Base-by-base conservation (phyloP, 345 rosid species). In the Dimocarpus longan region DNA sequence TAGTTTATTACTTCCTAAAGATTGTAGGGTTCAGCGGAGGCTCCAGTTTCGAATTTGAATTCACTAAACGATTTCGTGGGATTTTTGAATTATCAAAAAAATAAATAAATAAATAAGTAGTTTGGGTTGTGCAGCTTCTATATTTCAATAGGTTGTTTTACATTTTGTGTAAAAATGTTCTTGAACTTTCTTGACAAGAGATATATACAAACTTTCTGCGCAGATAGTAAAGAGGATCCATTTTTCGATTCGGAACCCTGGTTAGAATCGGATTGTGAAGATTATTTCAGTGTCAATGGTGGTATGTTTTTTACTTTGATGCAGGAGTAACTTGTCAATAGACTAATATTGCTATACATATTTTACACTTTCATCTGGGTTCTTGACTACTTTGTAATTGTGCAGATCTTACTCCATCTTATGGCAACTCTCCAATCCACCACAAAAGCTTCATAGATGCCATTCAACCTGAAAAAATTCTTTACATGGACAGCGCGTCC, bases 191-290 rank as follows among this genome's bases (percentile, higher is more conserved):
- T 16, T 73, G 66, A 40, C 11, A 50, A 40, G 67, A 37, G 18
- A 18, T 7, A 18, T 39, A 10, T 59, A 10, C 60, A 75, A 26
- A 60, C 50, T 10, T 44, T 75, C 18, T 75, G 6, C 81, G 77
- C 84, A 90, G 95, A 86, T 68, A 28, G 37, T 50, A 81, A 66
- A 69, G 86, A 80, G 13, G 92, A 86, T 48, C 78, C 74, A 48
- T 92, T 81, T 78, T 89, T 92, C 42, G 95, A 92, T 74, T 87
- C 95, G 39, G 84, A 87, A 24, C 72, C 88, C 12, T 87, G 91
- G 90, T 46, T 89, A 63, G 95, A 90, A 0, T 92, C 95, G 56
- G 95, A 92, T 57, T 73, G 82, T 70, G 95, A 92, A 81, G 93
- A 92, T 75, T 92, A 80, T 75, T 82, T 80, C 81, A 92, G 93